phyloP scores from a whole-genome alignment of 805 yeast species.

The Nakazawaea wickerhamii region DNA sequence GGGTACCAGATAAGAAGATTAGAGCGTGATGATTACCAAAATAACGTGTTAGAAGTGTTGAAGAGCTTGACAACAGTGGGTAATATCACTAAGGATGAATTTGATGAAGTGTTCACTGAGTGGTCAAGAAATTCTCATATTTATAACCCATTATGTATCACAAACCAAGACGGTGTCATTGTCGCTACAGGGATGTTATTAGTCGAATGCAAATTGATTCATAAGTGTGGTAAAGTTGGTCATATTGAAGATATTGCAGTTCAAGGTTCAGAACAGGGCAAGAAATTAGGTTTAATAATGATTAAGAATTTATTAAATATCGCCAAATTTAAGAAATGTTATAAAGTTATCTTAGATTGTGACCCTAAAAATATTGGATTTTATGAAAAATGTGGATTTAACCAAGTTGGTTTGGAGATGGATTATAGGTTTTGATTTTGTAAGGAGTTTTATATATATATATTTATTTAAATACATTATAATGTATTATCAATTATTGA shows the following conservation, averaged over 20 bases:
- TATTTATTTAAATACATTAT: neutral
- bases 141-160: constrained; percentile 69
- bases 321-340: constrained; percentile 63
- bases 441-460: neutral
- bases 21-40: constrained; percentile 47
- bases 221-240: constrained; percentile 79
- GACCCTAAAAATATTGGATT: constrained; percentile 75
- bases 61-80: constrained; percentile 82
- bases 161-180: constrained; percentile 42
- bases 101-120: constrained; percentile 43
- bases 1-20: constrained; percentile 65
- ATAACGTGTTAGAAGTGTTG: constrained; percentile 60
- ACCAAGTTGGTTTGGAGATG: constrained; percentile 67
- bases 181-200: constrained; percentile 84
- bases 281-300: constrained; percentile 65
- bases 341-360: constrained; percentile 88
- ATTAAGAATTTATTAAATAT: constrained; percentile 56
- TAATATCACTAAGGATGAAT: constrained; percentile 45
- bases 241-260: constrained; percentile 96
- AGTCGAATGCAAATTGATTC: constrained; percentile 79
- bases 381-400: constrained; percentile 83
- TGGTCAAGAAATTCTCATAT: constrained; percentile 52
- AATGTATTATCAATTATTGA: constrained; percentile 8
- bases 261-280: constrained; percentile 69
- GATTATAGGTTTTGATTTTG: constrained; percentile 35